Evolutionary conservation across 1,284 basidiomycete species (phyloP).

Genomic region (Ganoderma meredithae): DNA sequence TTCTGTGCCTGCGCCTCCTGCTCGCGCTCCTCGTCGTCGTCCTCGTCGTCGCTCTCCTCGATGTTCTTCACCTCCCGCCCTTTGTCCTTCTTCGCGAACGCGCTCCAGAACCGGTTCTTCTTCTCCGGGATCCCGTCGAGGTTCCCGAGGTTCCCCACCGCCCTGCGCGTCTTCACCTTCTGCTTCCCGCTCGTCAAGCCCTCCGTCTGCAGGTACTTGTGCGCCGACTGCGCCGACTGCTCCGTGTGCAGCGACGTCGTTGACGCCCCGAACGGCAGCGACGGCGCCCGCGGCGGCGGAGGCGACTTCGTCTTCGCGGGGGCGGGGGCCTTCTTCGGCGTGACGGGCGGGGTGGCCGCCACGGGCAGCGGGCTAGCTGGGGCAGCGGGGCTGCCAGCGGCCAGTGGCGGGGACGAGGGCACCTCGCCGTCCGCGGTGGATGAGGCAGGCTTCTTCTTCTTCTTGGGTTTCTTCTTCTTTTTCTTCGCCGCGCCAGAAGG

Average conservation of each 20-base stretch:
- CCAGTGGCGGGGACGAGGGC: constrained; percentile 12
- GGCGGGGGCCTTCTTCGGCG: constrained; percentile 23
- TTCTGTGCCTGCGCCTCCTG: constrained; percentile 20
- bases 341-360: constrained; percentile 26
- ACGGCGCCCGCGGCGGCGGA: constrained; percentile 30
- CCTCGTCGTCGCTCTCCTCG: constrained; percentile 41
- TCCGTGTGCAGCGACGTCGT: constrained; percentile 54
- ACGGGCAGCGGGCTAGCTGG: constrained; percentile 30
- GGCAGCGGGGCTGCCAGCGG: constrained; percentile 8
- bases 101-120: constrained; percentile 57
- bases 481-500: constrained; percentile 55
- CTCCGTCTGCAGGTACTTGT: constrained; percentile 68
- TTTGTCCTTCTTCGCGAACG: constrained; percentile 48
- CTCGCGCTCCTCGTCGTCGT: constrained; percentile 42
- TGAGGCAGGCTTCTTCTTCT: constrained; percentile 63
- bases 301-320: constrained; percentile 31
- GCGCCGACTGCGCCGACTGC: constrained; percentile 68
- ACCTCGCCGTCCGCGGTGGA: constrained; percentile 29
- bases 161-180: constrained; percentile 73
- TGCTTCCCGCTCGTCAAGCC: constrained; percentile 55
- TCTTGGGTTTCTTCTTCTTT: constrained; percentile 73
- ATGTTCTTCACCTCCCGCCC: constrained; percentile 36
- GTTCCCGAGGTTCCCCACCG: constrained; percentile 52
- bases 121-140: constrained; percentile 55
- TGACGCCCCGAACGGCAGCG: constrained; percentile 43